Conservation (phyloP, 331 rosid genomes). For the Ulmus americana region DNA sequence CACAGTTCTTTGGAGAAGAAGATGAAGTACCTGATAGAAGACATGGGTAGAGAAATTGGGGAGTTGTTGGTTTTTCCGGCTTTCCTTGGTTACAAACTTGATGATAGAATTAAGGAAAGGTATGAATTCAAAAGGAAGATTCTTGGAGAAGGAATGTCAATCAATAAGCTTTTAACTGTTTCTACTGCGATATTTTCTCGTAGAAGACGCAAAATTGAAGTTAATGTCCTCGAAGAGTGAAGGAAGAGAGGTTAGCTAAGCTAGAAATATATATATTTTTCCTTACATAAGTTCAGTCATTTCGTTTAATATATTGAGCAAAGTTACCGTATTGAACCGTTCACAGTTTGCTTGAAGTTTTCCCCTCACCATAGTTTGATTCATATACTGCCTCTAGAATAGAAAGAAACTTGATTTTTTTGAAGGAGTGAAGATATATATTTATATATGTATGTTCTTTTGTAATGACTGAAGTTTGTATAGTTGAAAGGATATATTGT, state of each 20-base stretch:
- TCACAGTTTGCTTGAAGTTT: not conserved
- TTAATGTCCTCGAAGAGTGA: conserved; percentile 18
- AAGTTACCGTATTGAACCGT: not conserved
- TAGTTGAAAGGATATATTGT: not conserved
- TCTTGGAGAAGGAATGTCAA: conserved; percentile 48
- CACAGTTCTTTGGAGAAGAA: conserved; percentile 52
- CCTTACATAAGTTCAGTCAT: not conserved
- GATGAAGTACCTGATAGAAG: conserved; percentile 63
- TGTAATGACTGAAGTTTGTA: not conserved
- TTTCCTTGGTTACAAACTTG: conserved; percentile 70
- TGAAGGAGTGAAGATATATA: not conserved
- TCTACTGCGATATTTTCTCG: conserved; percentile 42
- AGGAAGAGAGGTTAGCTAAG: conserved; percentile 12
- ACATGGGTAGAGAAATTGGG: conserved; percentile 57
- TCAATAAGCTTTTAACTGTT: conserved; percentile 60
- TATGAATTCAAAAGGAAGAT: conserved; percentile 46
- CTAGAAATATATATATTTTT: conserved; percentile 7
- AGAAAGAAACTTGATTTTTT: not conserved
- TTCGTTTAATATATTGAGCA: not conserved
- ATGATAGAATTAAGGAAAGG: conserved; percentile 70
- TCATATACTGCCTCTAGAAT: not conserved
- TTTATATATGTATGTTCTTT: not conserved
- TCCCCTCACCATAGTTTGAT: not conserved
- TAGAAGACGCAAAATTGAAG: conserved; percentile 21
- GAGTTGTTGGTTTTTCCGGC: conserved; percentile 79